These are phyloP conservation scores for Syncephalis fuscata DNA, from an alignment of 371 early-diverging fungal species.

Conservation along the genomic window DNA sequence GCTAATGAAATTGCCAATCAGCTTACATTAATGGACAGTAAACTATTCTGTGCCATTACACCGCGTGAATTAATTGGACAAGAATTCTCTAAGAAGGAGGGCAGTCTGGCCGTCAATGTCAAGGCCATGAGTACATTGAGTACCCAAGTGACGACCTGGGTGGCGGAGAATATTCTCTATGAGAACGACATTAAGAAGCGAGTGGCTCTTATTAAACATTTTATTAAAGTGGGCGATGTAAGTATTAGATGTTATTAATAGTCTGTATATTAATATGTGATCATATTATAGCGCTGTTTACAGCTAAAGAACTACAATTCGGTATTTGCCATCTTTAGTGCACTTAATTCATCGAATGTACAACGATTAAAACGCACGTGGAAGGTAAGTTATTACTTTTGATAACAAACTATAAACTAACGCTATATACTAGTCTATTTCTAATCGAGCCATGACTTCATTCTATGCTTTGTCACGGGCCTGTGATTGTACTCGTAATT, in stretches of 20 bases:
- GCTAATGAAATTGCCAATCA: constrained; percentile 61
- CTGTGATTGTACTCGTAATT: constrained; percentile 72
- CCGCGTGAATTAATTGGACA: constrained; percentile 47
- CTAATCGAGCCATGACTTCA: constrained; percentile 32
- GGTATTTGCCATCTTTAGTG: constrained; percentile 76
- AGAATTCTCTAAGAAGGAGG: constrained; percentile 29
- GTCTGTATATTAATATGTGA: not conserved
- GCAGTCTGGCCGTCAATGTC: constrained; percentile 16
- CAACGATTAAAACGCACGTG: constrained; percentile 83
- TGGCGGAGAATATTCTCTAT: constrained; percentile 52
- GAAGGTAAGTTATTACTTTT: too few species aligned
- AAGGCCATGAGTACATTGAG: constrained; percentile 1
- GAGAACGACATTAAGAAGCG: constrained; percentile 67
- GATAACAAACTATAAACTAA: too few species aligned
- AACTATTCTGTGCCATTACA: constrained; percentile 33
- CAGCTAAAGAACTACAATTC: constrained; percentile 82
- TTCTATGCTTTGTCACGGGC: constrained; percentile 25
- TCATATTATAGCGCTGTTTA: constrained; percentile 32
- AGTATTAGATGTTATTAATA: constrained; percentile 4
- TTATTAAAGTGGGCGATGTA: constrained; percentile 24
- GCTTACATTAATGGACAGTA: constrained; percentile 45
- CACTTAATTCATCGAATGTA: constrained; percentile 75
- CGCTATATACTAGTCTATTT: constrained; percentile 16
- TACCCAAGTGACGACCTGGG: constrained; percentile 27
- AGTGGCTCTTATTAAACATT: constrained; percentile 58